These are phyloP conservation scores for Coniella vitis DNA, from an alignment of 2,329 filamentous ascomycete species.

Conservation along the genomic window DNA sequence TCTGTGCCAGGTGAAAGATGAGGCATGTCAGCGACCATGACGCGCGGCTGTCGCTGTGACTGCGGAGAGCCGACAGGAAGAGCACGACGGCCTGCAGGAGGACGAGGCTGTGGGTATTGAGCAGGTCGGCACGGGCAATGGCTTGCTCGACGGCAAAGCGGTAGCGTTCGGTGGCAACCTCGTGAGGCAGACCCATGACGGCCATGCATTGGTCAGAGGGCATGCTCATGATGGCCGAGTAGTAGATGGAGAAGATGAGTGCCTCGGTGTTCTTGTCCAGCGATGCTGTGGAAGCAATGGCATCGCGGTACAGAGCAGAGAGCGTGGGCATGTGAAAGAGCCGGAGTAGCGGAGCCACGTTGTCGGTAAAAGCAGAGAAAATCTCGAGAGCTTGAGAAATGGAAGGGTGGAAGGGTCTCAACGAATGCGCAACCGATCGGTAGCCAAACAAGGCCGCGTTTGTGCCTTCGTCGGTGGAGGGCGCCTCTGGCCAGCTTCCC, in stretches of 20 bases:
- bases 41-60: conserved; percentile 38
- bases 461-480: not conserved
- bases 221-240: conserved; percentile 45
- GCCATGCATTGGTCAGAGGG: conserved; percentile 37
- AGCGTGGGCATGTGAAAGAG: conserved; percentile 26
- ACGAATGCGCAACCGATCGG: conserved; percentile 20
- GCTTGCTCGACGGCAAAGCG: conserved; percentile 45
- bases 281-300: conserved; percentile 16
- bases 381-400: conserved; percentile 20
- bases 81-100: conserved; percentile 52
- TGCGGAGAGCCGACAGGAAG: conserved; percentile 42
- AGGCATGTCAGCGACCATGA: conserved; percentile 56
- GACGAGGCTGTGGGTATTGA: conserved; percentile 47
- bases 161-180: conserved; percentile 23
- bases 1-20: conserved; percentile 42
- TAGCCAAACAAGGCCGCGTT: conserved; percentile 22
- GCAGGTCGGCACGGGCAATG: conserved; percentile 49
- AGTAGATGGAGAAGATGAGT: conserved; percentile 46
- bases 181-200: conserved; percentile 4
- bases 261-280: conserved; percentile 19
- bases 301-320: conserved; percentile 21
- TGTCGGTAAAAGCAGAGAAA: conserved; percentile 22
- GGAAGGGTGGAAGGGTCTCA: conserved; percentile 20
- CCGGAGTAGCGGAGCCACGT: conserved; percentile 22
- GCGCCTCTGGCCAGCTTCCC: not conserved